phyloP scores from a whole-genome alignment of 805 yeast genomes.

The Kazachstania viticola region DNA sequence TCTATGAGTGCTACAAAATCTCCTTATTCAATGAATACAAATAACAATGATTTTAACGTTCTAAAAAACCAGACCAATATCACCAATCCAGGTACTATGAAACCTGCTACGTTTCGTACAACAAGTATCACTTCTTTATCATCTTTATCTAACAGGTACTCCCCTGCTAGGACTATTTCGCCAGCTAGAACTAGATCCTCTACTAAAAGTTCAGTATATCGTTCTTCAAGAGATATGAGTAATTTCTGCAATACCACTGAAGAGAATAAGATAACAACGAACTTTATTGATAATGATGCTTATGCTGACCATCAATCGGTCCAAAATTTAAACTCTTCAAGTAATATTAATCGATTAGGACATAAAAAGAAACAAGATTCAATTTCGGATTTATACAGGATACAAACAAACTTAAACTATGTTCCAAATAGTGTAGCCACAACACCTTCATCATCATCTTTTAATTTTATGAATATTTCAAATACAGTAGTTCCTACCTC shows the following conservation, averaged over 20 bases:
- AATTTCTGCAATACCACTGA: constrained; percentile 13
- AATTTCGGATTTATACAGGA: constrained; percentile 14
- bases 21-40: constrained; percentile 1
- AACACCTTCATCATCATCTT: constrained; percentile 4
- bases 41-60: not conserved
- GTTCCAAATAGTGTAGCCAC: constrained; percentile 3
- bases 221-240: constrained; percentile 20
- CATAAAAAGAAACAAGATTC: constrained; percentile 25
- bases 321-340: constrained; percentile 1
- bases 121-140: constrained; percentile 16
- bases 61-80: constrained; percentile 3
- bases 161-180: constrained; percentile 22
- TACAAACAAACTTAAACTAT: constrained; percentile 1
- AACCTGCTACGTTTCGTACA: constrained; percentile 11
- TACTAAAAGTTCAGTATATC: constrained; percentile 17
- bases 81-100: too few relatives aligned
- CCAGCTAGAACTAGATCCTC: constrained; percentile 23
- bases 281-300: constrained; percentile 8
- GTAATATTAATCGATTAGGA: constrained; percentile 5
- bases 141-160: constrained; percentile 16
- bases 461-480: constrained; percentile 2
- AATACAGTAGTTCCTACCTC: constrained; percentile 7
- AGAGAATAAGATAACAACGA: constrained; percentile 4
- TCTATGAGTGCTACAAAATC: constrained; percentile 22
- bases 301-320: constrained; percentile 16